Evolutionary conservation across 2,329 filamentous ascomycete genomes (phyloP).

Genomic region (Xylariaceae sp.): DNA sequence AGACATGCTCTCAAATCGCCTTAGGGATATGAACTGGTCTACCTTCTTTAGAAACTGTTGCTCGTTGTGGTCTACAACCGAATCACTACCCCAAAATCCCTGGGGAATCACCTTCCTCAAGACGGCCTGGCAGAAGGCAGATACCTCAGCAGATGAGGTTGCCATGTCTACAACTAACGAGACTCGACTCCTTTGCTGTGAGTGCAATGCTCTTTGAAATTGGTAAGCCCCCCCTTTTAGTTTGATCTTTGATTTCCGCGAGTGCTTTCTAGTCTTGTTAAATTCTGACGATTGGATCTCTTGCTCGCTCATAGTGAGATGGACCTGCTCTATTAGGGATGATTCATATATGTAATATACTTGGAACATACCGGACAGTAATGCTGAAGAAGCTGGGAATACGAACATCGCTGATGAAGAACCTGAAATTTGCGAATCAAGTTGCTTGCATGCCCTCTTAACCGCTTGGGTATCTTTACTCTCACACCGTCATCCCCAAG

Average conservation of each 20-base stretch:
- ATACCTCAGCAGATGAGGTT: constrained; percentile 71
- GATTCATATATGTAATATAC: background rate
- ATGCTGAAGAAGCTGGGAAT: constrained; percentile 76
- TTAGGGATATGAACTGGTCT: constrained; percentile 77
- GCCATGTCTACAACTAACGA: constrained; percentile 68
- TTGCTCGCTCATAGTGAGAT: constrained; percentile 19
- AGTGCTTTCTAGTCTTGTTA: constrained; percentile 11
- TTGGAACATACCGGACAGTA: constrained; percentile 69
- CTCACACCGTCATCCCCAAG: constrained; percentile 32
- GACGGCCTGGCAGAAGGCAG: constrained; percentile 83
- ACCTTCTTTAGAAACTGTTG: constrained; percentile 67
- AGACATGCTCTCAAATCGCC: constrained; percentile 80
- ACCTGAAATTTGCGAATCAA: constrained; percentile 73
- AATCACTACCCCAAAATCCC: constrained; percentile 72
- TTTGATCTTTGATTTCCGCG: constrained; percentile 23
- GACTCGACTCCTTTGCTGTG: constrained; percentile 47
- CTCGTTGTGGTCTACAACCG: constrained; percentile 64
- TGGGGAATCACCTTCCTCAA: constrained; percentile 74
- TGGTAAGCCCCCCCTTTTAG: constrained; percentile 27
- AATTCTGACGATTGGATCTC: constrained; percentile 13
- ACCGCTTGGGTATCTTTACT: constrained; percentile 63
- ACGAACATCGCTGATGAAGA: constrained; percentile 77
- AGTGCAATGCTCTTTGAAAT: constrained; percentile 23
- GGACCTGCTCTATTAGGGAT: constrained; percentile 32
- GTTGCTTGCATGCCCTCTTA: constrained; percentile 65